Base-by-base conservation (phyloP, 23 red algal species). In the Gracilaria gracilis region DNA sequence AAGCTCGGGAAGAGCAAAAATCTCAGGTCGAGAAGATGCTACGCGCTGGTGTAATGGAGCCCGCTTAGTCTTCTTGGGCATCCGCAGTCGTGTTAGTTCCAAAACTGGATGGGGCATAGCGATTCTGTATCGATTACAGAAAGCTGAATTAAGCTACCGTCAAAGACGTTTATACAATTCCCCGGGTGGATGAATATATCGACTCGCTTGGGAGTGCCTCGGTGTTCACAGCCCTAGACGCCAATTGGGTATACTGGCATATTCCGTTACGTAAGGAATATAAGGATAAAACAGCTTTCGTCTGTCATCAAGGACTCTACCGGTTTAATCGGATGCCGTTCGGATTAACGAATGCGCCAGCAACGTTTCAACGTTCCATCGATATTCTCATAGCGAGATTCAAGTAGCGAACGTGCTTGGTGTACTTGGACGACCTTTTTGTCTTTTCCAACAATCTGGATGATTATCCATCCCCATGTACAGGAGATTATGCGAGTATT, bases 371-470 rank as follows among this genome's bases (percentile, higher is more conserved):
- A 40, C 86, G 50, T 33, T 21, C 86, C 8, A 35, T 81, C 13
- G 86, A 81, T 42, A 57, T 81, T 38, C 32, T 90, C 14, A 9
- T 90, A 62, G 35, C 46, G 38, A 37, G 74, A 37, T 46, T 61
- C 38, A 90, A 80, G 86, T 81, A 67, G 65, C 32, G 34, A 59
- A 2, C 39, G 39, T 75, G 67, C 16, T 12, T 88, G 16, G 67
- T 88, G 25, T 88, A 88, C 84, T 49, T 78, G 15, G 84, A 88
- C 36, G 84, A 88, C 53, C 78, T 88, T 36, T 49, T 88, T 67
- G n/a, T 88, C 16, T 88, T 76, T 65, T 88, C 42, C 27, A 46
- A 74, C 35, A 59, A 38, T 38, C 21, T 78, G 15, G 67, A 88
- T 39, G 64, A 88, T 53, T 65, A 88, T 57, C 25, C 76, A 35